Evolutionary conservation across 106 monocot genomes (phyloP), one percentile per base, ranked within the genome.

Genomic region (Dioscorea alata): DNA sequence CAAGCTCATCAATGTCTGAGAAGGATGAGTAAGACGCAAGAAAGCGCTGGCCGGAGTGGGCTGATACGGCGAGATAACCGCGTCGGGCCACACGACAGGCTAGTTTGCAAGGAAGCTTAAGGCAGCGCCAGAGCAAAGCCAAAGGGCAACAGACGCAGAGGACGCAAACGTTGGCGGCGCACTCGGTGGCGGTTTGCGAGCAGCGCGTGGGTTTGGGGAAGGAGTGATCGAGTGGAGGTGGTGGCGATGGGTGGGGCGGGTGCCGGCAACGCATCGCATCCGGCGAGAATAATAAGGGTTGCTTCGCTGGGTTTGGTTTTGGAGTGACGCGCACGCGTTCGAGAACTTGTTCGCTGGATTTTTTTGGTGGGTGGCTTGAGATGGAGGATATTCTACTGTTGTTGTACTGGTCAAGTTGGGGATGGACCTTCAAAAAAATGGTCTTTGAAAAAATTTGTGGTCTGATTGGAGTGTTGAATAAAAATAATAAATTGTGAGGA

Each of bases 61-160:
- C 54, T 16, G 18, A 19, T 13, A 54, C 54, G 54, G 18, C 54
- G 54, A 16, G 54, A 28, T 28, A 3, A 33, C 35, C 2, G 7
- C 74, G 74, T 25, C 66, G 59, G 61, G 22, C 62, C n/a, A 16
- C 23, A 12, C 50, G 50, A 53, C 33, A 4, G 49, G 53, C 20
- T 65, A 57, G 0, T 33, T 49, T 2, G 54, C 61, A 28, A 34
- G 66, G 9, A 25, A 34, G 9, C 19, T 21, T 49, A 18, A 66
- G 49, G 65, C 65, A 48, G 66, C 66, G 48, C 50, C 50, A 66
- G 66, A 66, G 1, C 19, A 66, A 21, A 21, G 66, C 21, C 12
- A 66, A 19, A 15, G 22, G 35, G 69, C 50, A 69, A 33, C 68
- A 56, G 33, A 57, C 68, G 53, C 71, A 61, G 49, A 66, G 48